Base-by-base conservation (phyloP, 169 alveolate species). In the Eimeria maxima region DNA sequence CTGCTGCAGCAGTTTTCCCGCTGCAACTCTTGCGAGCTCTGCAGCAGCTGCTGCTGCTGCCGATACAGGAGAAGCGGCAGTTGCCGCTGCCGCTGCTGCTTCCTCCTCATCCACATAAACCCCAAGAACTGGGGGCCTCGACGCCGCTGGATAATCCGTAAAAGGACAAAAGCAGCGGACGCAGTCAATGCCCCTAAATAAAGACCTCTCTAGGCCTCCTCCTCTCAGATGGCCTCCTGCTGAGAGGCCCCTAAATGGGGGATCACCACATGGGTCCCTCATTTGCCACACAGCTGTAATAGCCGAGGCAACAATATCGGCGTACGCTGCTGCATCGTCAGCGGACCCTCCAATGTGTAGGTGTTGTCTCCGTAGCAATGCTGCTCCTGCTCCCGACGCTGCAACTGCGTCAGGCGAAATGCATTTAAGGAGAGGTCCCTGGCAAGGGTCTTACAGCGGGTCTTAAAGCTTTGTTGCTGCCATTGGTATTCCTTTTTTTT, bases 11-110 rank as follows among this genome's bases (percentile, higher is more conserved):
- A 81, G 45, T 16, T 55, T 53, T n/a, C 90, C 90, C 50, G 69
- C 45, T 50, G 69, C 90, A 6, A 29, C 45, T 29, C 90, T 73
- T 29, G 90, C 90, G 73, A 81, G 90, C 69, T 50, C 71, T 29
- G 90, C 90, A n/a, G 90, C 90, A 14, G 90, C 69, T 4, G 90
- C 44, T 18, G 90, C 71, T 53, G 90, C 90, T 53, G 90, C 65
- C 13, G 90, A 50, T 33, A 81, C 71, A 29, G 90, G 90, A n/a
- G 90, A 47, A n/a, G 67, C 73, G 47, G 73, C 90, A 53, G 90
- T 55, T 22, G 69, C 65, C 69, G 73, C 71, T 47, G 90, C 90
- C 29, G 65, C 90, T 33, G 90, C 90, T 81, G 90, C 90, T 16
- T 81, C 90, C n/a, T 81, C 90, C 73, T 53, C 71, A 53, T 81